phyloP scores from a whole-genome alignment of 352 stramenopile genomes.

The Pilasporangium apinafurcum region DNA sequence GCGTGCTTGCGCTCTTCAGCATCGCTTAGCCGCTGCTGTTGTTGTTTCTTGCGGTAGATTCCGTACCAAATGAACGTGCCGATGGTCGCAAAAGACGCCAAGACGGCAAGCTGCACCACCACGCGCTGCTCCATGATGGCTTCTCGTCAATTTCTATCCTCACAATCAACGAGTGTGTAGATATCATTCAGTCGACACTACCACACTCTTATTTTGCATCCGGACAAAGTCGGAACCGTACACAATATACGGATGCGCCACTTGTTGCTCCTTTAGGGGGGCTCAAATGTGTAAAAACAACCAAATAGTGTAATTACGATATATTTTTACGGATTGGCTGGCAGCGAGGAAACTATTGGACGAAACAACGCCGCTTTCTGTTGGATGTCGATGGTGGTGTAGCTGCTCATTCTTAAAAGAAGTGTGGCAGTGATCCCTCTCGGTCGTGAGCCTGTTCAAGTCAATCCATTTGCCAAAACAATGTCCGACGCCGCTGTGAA shows the following conservation, averaged over 20 bases:
- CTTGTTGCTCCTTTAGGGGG: too few relatives aligned
- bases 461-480: conserved; percentile 6
- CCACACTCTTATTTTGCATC: too few relatives aligned
- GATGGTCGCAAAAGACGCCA: conserved; percentile 72
- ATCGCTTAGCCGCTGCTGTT: conserved; percentile 11
- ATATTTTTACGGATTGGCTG: conserved; percentile 14
- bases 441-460: conserved; percentile 74
- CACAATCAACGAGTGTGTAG: too few relatives aligned
- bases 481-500: conserved; percentile 85
- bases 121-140: conserved; percentile 19
- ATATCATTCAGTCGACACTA: too few relatives aligned
- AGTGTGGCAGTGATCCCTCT: conserved; percentile 84
- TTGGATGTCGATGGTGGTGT: background rate
- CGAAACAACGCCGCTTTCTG: conserved; percentile 1
- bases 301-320: background rate
- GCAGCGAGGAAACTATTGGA: conserved; percentile 4
- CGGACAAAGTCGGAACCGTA: too few relatives aligned
- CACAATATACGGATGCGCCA: too few relatives aligned
- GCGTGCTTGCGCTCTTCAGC: conserved; percentile 8
- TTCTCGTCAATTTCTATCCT: too few relatives aligned
- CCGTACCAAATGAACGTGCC: conserved; percentile 46
- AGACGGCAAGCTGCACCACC: conserved; percentile 57
- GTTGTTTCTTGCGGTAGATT: conserved; percentile 36
- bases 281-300: conserved; percentile 1
- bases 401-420: conserved; percentile 10